Conservation (phyloP, 2,329 filamentous ascomycete species). For the Fusarium oligoseptatum region DNA sequence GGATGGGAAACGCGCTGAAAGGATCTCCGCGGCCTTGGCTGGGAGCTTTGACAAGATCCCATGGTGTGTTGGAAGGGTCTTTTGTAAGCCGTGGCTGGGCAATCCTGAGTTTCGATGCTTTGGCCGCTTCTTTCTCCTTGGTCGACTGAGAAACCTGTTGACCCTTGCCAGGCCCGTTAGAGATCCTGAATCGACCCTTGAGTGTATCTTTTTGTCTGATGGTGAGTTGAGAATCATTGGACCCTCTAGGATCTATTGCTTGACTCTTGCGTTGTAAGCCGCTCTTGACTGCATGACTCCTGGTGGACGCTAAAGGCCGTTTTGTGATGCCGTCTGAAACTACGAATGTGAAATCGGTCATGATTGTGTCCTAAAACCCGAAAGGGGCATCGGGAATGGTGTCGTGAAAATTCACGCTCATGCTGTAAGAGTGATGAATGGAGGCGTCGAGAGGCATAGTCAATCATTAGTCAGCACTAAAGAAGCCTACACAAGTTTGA, state of each 20-base stretch:
- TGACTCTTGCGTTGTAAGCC: constrained; percentile 29
- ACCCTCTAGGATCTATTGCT: neutral
- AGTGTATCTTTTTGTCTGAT: constrained; percentile 27
- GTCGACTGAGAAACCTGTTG: neutral
- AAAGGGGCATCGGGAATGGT: neutral
- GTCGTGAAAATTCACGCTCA: neutral
- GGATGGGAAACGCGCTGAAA: constrained; percentile 25
- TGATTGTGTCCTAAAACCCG: neutral
- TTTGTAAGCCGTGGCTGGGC: neutral
- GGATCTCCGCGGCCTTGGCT: constrained; percentile 25
- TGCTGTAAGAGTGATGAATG: neutral
- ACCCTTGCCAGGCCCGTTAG: neutral
- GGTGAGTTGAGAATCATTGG: constrained; percentile 23
- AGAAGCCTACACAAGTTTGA: neutral
- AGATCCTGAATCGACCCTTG: constrained; percentile 28
- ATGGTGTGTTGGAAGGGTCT: neutral
- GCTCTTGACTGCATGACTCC: constrained; percentile 34
- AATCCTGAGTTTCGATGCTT: neutral
- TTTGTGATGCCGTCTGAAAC: constrained; percentile 18
- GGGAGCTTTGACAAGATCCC: constrained; percentile 8
- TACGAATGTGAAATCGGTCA: constrained; percentile 30
- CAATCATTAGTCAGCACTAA: constrained; percentile 16
- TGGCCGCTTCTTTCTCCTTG: neutral
- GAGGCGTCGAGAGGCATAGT: neutral
- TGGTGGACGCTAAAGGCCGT: constrained; percentile 23